A percentile compares a stretch with the other conserved stretches of the same genome.
Conservation (phyloP, 139 green algal genomes). For the Asterochloris erici region DNA sequence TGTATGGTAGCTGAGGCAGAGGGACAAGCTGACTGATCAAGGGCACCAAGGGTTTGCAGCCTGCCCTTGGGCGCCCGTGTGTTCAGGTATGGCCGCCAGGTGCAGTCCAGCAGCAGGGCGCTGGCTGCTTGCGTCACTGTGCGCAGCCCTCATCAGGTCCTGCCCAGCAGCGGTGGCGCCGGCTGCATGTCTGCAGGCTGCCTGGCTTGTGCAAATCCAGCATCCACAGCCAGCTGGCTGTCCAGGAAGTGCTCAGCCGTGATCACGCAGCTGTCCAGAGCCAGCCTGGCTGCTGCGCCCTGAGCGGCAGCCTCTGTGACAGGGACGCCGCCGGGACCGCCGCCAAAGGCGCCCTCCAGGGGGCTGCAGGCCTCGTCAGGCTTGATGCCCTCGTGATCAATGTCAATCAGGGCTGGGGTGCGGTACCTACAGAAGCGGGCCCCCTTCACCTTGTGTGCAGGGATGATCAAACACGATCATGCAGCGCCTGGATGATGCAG, state of each 20-base stretch:
- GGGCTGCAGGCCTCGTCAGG: conserved; percentile 20
- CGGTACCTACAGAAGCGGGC: conserved; percentile 4
- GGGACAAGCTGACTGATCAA: too few relatives aligned
- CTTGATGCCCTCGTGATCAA: conserved; percentile 29
- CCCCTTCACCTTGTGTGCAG: neutral
- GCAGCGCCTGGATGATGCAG: neutral
- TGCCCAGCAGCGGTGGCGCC: too few relatives aligned
- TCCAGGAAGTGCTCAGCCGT: conserved; percentile 27
- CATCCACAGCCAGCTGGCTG: conserved; percentile 4
- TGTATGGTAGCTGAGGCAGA: too few relatives aligned
- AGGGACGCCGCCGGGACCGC: conserved; percentile 10
- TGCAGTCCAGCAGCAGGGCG: too few relatives aligned
- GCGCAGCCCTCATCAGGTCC: too few relatives aligned
- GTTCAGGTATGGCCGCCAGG: too few relatives aligned
- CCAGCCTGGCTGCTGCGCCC: conserved; percentile 3
- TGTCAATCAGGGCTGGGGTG: conserved; percentile 20
- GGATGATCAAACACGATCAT: neutral
- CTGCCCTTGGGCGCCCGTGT: too few relatives aligned
- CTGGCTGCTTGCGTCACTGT: too few relatives aligned
- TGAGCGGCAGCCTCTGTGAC: neutral
- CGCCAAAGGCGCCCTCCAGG: neutral
- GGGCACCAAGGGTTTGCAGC: too few relatives aligned
- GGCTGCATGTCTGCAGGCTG: too few relatives aligned
- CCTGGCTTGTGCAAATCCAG: neutral
- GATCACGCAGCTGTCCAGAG: conserved; percentile 29